phyloP scores from a whole-genome alignment of 2,329 filamentous ascomycete genomes.

The Colletotrichum gloeosporioides region DNA sequence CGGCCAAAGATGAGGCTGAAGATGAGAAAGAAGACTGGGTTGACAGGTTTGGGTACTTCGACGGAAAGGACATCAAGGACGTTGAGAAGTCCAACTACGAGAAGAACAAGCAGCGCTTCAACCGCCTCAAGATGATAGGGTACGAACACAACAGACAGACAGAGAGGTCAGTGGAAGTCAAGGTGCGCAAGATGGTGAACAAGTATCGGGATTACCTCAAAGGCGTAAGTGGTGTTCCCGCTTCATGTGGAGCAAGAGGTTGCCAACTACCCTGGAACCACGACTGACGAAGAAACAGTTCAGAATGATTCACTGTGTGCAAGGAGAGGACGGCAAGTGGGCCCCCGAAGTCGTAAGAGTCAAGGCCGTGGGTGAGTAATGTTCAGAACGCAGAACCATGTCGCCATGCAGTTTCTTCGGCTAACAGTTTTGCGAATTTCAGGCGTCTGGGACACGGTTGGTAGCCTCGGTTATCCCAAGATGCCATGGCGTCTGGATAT shows the following conservation, averaged over 20 bases:
- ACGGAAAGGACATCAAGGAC: not conserved
- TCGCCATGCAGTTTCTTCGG: rapidly evolving
- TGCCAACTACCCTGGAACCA: rapidly evolving
- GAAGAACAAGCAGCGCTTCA: not conserved
- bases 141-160: not conserved
- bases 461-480: constrained; percentile 39
- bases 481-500: constrained; percentile 5
- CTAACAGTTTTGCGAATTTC: rapidly evolving
- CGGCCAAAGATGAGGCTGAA: not conserved
- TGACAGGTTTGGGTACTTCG: not conserved
- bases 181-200: not conserved
- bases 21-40: not conserved
- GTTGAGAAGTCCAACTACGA: not conserved
- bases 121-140: not conserved
- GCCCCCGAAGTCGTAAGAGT: not conserved
- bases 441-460: constrained; percentile 59
- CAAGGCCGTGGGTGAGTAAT: constrained; percentile 9
- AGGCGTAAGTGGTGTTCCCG: not conserved
- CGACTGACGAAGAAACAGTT: not conserved
- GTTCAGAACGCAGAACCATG: not conserved
- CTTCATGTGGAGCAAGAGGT: rapidly evolving
- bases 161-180: not conserved
- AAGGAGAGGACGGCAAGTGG: not conserved
- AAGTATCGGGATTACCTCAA: not conserved
- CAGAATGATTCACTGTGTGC: not conserved